phyloP scores from a whole-genome alignment of 2,329 filamentous ascomycete genomes.

The Bimuria novae-zelandiae region DNA sequence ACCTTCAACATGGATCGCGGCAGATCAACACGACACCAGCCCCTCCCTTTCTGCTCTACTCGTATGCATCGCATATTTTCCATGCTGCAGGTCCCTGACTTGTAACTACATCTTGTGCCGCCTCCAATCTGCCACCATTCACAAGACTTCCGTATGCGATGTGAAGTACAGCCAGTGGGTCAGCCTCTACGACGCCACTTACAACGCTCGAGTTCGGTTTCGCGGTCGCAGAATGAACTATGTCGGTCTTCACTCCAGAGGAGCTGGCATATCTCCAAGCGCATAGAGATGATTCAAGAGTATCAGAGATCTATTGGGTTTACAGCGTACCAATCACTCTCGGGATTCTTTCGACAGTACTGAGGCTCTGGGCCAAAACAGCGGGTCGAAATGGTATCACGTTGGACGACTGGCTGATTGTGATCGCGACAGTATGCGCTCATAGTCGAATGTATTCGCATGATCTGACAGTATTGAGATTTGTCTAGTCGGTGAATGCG shows the following conservation, averaged over 20 bases:
- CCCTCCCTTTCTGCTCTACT: constrained; percentile 7
- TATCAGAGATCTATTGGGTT: constrained; percentile 37
- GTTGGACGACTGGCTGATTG: constrained; percentile 39
- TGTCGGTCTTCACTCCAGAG: constrained; percentile 34
- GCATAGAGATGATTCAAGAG: constrained; percentile 33
- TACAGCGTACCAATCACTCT: constrained; percentile 37
- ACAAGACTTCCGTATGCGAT: constrained; percentile 12
- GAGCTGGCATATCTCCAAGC: constrained; percentile 35
- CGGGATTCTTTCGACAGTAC: constrained; percentile 28
- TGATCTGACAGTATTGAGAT: constrained; percentile 18
- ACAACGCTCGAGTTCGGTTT: constrained; percentile 4
- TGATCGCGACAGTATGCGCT: constrained; percentile 34
- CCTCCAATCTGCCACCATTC: neutral
- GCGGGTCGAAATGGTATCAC: constrained; percentile 39
- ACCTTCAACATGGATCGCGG: constrained; percentile 11
- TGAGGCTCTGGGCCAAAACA: constrained; percentile 37
- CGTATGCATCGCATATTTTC: neutral
- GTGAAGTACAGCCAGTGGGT: constrained; percentile 17
- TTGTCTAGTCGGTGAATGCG: constrained; percentile 38
- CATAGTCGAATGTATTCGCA: neutral
- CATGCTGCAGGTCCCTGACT: constrained; percentile 6
- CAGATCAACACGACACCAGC: constrained; percentile 6
- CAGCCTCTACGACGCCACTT: constrained; percentile 19
- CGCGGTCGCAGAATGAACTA: constrained; percentile 14
- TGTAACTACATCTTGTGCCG: constrained; percentile 3